Conservation (phyloP, 164 flowering plant species). For the Nymphaea thermarum region DNA sequence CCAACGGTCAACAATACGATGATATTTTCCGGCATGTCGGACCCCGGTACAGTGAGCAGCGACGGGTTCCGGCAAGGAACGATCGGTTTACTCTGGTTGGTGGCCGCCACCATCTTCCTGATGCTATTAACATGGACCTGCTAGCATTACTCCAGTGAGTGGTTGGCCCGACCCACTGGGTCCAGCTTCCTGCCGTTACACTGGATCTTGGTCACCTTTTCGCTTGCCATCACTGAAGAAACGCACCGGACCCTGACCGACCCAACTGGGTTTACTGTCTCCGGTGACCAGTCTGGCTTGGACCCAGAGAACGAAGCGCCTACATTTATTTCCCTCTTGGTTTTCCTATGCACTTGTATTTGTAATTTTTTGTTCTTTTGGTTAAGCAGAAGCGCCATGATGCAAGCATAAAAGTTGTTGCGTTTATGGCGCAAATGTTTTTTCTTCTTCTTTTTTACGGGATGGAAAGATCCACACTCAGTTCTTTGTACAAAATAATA, state of each 20-base stretch:
- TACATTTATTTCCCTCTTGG: background rate
- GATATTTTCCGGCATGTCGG: background rate
- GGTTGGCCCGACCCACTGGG: background rate
- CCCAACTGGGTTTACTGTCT: background rate
- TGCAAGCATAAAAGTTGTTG: background rate
- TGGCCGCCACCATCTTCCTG: background rate
- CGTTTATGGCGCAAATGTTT: background rate
- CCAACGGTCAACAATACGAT: background rate
- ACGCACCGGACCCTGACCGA: background rate
- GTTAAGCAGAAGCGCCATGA: background rate
- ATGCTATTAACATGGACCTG: background rate
- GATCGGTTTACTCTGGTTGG: background rate
- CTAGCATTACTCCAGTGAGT: background rate
- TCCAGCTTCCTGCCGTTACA: background rate
- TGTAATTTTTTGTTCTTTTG: background rate
- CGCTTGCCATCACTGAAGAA: too few species aligned
- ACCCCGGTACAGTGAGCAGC: background rate
- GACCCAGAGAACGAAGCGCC: background rate
- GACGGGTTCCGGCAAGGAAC: background rate
- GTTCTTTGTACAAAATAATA: too few species aligned
- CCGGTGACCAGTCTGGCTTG: background rate
- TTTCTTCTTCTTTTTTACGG: background rate
- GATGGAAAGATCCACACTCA: background rate
- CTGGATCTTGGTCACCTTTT: background rate
- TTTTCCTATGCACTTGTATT: too few species aligned